A percentile compares a stretch with the other conserved stretches of the same genome.
Conservation (phyloP, 2,329 filamentous ascomycete genomes). For the Cladosporium sp. region DNA sequence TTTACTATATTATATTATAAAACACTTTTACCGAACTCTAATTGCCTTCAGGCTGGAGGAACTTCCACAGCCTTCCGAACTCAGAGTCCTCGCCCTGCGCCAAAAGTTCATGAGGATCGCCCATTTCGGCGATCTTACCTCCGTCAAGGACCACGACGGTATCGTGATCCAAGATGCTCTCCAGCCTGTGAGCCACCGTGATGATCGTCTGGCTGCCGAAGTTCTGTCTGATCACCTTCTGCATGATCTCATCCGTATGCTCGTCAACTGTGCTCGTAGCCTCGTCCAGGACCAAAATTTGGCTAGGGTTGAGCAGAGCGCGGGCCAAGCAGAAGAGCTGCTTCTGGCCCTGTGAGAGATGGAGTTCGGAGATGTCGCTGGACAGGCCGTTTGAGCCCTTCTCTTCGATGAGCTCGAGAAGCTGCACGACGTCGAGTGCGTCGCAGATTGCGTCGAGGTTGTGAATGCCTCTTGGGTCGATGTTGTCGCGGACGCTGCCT, state of each 20-base stretch:
- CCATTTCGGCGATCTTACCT: slow-evolving; percentile 44
- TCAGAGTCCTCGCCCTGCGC: slow-evolving; percentile 8
- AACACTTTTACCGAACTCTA: background rate
- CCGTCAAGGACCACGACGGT: slow-evolving; percentile 49
- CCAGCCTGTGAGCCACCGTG: slow-evolving; percentile 53
- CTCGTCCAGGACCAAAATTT: slow-evolving; percentile 38
- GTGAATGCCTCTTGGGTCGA: slow-evolving; percentile 39
- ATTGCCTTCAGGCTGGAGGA: slow-evolving; percentile 1
- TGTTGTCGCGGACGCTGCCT: slow-evolving; percentile 46
- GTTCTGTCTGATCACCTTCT: slow-evolving; percentile 42
- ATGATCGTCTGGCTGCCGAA: slow-evolving; percentile 58
- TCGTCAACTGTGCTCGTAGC: slow-evolving; percentile 48
- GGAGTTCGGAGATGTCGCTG: slow-evolving; percentile 30
- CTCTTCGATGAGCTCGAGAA: slow-evolving; percentile 26
- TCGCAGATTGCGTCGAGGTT: slow-evolving; percentile 38
- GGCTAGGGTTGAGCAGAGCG: slow-evolving; percentile 40
- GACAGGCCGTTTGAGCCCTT: slow-evolving; percentile 39
- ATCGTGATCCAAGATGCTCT: slow-evolving; percentile 54
- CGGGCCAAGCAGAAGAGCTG: slow-evolving; percentile 50
- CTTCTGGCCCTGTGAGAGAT: slow-evolving; percentile 45
- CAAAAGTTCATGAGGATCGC: slow-evolving; percentile 22
- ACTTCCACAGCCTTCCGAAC: slow-evolving; percentile 11
- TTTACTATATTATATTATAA: too few relatives aligned
- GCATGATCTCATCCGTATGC: slow-evolving; percentile 55
- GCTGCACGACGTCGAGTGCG: slow-evolving; percentile 45